Percentiles rank a stretch among this genome's conserved stretches.
Evolutionary conservation across 2,329 filamentous ascomycete genomes (phyloP).

Genomic region (Calonectria hawksworthii): DNA sequence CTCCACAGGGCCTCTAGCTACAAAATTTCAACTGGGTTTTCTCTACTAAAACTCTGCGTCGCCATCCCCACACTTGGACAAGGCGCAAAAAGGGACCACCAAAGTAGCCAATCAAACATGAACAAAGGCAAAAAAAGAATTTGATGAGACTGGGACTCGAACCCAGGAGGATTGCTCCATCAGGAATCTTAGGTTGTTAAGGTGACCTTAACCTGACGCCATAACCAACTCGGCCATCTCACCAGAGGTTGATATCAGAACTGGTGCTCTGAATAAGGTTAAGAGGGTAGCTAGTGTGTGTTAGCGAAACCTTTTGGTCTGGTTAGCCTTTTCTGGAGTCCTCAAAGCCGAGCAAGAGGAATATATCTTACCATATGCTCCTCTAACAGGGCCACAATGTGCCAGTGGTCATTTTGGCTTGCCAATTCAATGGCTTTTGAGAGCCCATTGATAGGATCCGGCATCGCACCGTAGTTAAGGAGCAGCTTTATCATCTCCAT

Average conservation of each 20-base stretch:
- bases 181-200: constrained; percentile 13
- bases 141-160: constrained; percentile 14
- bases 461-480: not conserved
- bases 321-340: fast-evolving
- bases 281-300: not conserved
- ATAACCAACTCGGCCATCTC: constrained; percentile 15
- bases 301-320: not conserved
- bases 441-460: not conserved
- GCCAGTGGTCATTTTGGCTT: not conserved
- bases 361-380: not conserved
- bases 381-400: not conserved
- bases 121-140: not conserved
- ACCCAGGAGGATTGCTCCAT: constrained; percentile 13
- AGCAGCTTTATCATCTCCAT: constrained; percentile 19
- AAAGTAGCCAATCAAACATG: not conserved
- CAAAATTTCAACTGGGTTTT: too few relatives aligned
- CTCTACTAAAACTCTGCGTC: not conserved
- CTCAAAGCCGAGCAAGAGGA: not conserved
- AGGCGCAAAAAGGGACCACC: not conserved
- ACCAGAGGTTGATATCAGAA: not conserved
- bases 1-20: too few relatives aligned
- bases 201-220: constrained; percentile 13
- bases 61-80: not conserved
- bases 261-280: not conserved
- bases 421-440: constrained; percentile 16